Evolutionary conservation across 169 alveolate genomes (phyloP), one percentile per base, ranked within the genome.

Genomic region (Plasmodium vivax): DNA sequence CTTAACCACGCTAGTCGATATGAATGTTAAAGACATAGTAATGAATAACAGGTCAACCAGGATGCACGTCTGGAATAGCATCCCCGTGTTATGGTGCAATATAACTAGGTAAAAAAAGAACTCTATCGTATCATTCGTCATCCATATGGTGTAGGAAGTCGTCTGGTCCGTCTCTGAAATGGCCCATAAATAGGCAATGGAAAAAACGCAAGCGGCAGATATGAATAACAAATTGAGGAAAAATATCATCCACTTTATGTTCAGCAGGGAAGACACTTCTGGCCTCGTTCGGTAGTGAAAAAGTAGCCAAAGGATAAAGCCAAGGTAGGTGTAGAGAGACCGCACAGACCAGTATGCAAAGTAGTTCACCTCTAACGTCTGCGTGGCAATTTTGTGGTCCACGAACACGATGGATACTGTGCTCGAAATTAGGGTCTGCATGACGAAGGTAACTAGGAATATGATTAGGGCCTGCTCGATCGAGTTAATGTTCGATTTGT

Each of bases 381-480:
- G 92, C 10, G 96, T 96, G 19, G 95, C 95, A 16, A 92, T 62
- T 41, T 84, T 95, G 77, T 75, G 77, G 80, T 95, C 96, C 23
- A 82, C 94, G 83, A 93, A 96, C 6, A 95, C 87, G 79, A 98
- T 97, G 0, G 99, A 98, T 7, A 97, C 82, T 0, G 96, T 95
- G 38, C 97, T 88, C 56, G 96, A 96, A 38, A 96, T 93, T 19
- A 98, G 79, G 10, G 98, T 97, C 90, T 97, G 99, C 71, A 95
- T 95, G 8, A 97, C 97, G 74, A 97, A 97, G n/a, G 98, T 96
- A 51, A 97, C 98, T 10, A 97, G 94, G 82, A 97, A 97, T 19
- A 98, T 97, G 47, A 97, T 96, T 68, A 98, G 85, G 3, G 98
- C 97, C 88, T 97, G 98, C 85, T 98, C 99, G 34, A 97, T 97